Base-by-base conservation (phyloP, 495 filamentous ascomycete genomes). In the Xylaria palmicola region DNA sequence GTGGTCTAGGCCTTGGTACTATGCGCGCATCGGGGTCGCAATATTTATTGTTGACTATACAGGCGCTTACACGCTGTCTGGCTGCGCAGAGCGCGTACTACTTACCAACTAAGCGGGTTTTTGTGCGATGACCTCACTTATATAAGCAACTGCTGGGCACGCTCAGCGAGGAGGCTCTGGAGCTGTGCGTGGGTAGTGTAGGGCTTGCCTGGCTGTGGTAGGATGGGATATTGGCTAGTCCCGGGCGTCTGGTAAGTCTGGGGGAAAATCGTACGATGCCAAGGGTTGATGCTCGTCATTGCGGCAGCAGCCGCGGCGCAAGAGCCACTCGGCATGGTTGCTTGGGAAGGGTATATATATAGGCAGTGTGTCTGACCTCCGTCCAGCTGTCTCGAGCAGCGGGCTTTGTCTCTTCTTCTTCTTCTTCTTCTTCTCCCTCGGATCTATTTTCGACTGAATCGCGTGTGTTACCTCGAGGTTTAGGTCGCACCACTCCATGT, bases 221-320 rank as follows among this genome's bases (percentile, higher is more conserved):
- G 36, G 51, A 56, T 29, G 17, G n/a, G 48, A 17, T 15, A 2
- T 40, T 20, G 17, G 19, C 44, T 60, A 34, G 36, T 51, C 45
- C 57, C 36, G 13, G 47, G 24, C 44, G 6, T 32, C 20, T 40
- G 57, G 26, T 32, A 43, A 43, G 30, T 60, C 57, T 36, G 57
- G 57, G 57, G 59, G 30, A 60, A 60, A 53, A 48, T 61, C 59
- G 50, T 61, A 61, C 59, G 59, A 61, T 61, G 39, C 29, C 59
- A 44, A 55, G 59, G 39, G 41, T 37, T 8, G 17, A 55, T 45
- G 59, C 30, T 55, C 47, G 50, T 61, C 49, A 54, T 48, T 48
- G 59, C 50, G 59, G 49, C 50, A 40, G 57, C 26, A 36, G 48
- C 57, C 57, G 57, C 47, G 40, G 44, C 19, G 24, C n/a, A 34